Base-by-base conservation (phyloP, 768 basidiomycete species). In the Amanita muscaria region DNA sequence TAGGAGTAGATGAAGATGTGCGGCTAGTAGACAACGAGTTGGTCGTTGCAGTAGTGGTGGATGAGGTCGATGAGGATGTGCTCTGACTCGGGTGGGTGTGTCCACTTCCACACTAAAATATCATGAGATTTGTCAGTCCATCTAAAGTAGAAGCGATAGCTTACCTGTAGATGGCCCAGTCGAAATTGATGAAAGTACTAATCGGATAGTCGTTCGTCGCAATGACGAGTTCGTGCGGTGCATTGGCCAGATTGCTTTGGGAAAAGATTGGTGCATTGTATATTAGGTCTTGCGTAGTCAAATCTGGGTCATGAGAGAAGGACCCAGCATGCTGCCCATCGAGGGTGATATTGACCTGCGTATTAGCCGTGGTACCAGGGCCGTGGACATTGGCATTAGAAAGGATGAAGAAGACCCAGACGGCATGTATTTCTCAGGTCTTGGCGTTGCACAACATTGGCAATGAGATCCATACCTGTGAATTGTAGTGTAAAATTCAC, bases 291-390 rank as follows among this genome's bases (percentile, higher is more conserved):
- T 22, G 30, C n/a, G n/a, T n/a, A n/a, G 10, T 46, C 2, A 42
- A 45, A 29, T 51, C 47, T 10, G 55, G 56, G 3, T 36, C 22
- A 39, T 59, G 56, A 29, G 29, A 38, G 34, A 58, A 61, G 12
- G 36, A 30, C 10, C 45, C 53, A 3, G 35, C 46, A 9, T 40
- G 14, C 4, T 22, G 22, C 2, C 48, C 50, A 39, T 61, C 54
- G 24, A 61, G 36, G 10, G 53, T 54, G 39, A 61, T 59, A 27
- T 56, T 56, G 44, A 49, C 47, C 8, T 53, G 49, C 14, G 59
- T 61, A n/a, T 44, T 42, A 5, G 55, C 51, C 2, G 55, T 51
- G 18, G 50, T 44, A 1, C 46, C 48, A 5, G 32, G 19, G 8
- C 33, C 51, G 12, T 31, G 41, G 21, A 48, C 30, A 40, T 54